phyloP scores from a whole-genome alignment of 2,329 filamentous ascomycete genomes.

The Apiospora hydei region DNA sequence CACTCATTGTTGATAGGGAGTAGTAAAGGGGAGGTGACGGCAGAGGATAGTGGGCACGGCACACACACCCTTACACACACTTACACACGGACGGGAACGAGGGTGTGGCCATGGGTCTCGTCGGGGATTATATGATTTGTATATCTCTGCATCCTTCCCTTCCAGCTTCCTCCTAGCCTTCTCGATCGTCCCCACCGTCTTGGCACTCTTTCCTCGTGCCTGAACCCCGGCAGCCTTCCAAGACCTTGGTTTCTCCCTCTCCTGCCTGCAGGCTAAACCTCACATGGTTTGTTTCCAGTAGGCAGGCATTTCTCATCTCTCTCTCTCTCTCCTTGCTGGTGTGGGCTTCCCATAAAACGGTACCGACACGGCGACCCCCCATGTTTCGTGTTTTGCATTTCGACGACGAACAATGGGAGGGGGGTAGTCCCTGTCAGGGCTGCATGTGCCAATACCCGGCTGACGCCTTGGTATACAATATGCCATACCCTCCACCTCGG shows the following conservation, averaged over 20 bases:
- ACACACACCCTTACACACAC: not conserved
- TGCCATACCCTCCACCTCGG: not conserved
- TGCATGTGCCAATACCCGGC: not conserved
- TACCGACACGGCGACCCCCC: not conserved
- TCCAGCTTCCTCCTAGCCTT: not conserved
- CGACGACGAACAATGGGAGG: not conserved
- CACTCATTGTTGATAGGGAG: not conserved
- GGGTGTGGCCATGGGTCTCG: not conserved
- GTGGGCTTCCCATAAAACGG: not conserved
- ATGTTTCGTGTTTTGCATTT: slow-evolving; percentile 7
- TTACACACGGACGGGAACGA: not conserved
- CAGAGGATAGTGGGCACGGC: slow-evolving; percentile 8
- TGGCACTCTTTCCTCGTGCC: not conserved
- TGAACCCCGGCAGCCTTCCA: not conserved
- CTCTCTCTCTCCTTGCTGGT: not conserved
- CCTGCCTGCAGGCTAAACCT: not conserved
- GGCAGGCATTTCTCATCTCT: too few species aligned
- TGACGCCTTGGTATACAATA: not conserved
- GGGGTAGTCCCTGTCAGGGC: not conserved
- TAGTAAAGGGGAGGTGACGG: too few species aligned
- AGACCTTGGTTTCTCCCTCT: not conserved
- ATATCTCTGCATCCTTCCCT: not conserved
- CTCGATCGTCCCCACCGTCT: not conserved
- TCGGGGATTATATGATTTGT: not conserved
- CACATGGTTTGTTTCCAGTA: not conserved